Conservation (phyloP, 2,329 filamentous ascomycete genomes). For the Pyrenochaeta sp. region DNA sequence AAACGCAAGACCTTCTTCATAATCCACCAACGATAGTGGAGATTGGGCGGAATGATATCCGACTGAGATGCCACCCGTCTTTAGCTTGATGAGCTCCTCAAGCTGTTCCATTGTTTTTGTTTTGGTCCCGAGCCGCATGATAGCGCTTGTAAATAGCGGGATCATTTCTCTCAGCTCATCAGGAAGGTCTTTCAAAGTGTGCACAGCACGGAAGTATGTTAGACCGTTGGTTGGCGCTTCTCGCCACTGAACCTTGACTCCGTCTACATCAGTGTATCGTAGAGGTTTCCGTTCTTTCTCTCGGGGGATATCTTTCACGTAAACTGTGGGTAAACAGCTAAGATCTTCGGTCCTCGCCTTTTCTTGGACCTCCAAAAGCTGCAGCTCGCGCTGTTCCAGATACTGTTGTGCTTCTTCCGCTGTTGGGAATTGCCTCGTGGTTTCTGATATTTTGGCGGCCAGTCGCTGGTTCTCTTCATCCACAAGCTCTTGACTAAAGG, state of each 20-base stretch:
- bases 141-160: conserved; percentile 87
- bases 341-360: conserved; percentile 85
- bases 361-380: conserved; percentile 81
- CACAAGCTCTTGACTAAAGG: conserved; percentile 75
- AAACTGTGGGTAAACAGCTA: conserved; percentile 84
- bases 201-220: conserved; percentile 93
- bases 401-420: conserved; percentile 74
- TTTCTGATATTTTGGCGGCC: conserved; percentile 74
- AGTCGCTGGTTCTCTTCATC: conserved; percentile 79
- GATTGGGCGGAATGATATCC: conserved; percentile 84
- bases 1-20: conserved; percentile 82
- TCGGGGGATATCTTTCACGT: conserved; percentile 88
- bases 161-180: conserved; percentile 84
- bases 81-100: conserved; percentile 94
- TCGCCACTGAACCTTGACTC: conserved; percentile 82
- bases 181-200: conserved; percentile 78
- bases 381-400: conserved; percentile 79
- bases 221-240: conserved; percentile 94
- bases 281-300: conserved; percentile 77
- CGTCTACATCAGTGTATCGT: conserved; percentile 63
- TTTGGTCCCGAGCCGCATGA: conserved; percentile 92
- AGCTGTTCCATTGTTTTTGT: conserved; percentile 91
- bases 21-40: conserved; percentile 72
- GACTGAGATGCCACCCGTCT: conserved; percentile 88
- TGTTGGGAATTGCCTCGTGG: conserved; percentile 72